A percentile compares a stretch with the other conserved stretches of the same genome.
These are phyloP conservation scores for Plantago major DNA, from an alignment of 257 asterid species.

Conservation along the genomic window DNA sequence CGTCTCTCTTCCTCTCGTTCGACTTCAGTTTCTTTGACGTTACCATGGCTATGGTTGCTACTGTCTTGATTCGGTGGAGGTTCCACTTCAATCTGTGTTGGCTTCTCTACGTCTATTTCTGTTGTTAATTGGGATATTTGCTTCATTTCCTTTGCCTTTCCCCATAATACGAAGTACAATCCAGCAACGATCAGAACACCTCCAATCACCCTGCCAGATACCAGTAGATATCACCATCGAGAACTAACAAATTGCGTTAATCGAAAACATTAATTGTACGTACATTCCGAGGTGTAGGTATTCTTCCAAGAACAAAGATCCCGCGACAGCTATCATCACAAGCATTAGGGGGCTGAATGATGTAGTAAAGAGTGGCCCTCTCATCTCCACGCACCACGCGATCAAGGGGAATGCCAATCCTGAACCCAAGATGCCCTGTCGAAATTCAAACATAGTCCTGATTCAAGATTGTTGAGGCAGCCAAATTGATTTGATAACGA, in stretches of 20 bases:
- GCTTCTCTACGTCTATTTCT: too few relatives aligned
- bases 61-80: too few relatives aligned
- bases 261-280: neutral
- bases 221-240: neutral
- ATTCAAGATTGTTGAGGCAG: neutral
- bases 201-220: constrained; percentile 37
- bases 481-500: neutral
- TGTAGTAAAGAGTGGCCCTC: constrained; percentile 3
- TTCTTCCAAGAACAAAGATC: constrained; percentile 1
- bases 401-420: neutral
- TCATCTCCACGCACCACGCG: neutral
- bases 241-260: neutral
- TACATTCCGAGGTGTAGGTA: constrained; percentile 12
- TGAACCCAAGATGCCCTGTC: constrained; percentile 1
- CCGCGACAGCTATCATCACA: constrained; percentile 1
- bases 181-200: constrained; percentile 48
- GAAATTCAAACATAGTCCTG: neutral
- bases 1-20: too few relatives aligned
- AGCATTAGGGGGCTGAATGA: neutral
- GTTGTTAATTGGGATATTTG: too few relatives aligned
- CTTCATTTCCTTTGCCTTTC: constrained; percentile 45
- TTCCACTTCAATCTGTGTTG: too few relatives aligned
- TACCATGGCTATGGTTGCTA: too few relatives aligned
- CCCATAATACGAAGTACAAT: constrained; percentile 53
- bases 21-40: too few relatives aligned